Percentiles rank a stretch among this genome's conserved stretches.
These are phyloP conservation scores for Aureobasidium sp. DNA, from an alignment of 2,329 filamentous ascomycete genomes.

Conservation along the genomic window DNA sequence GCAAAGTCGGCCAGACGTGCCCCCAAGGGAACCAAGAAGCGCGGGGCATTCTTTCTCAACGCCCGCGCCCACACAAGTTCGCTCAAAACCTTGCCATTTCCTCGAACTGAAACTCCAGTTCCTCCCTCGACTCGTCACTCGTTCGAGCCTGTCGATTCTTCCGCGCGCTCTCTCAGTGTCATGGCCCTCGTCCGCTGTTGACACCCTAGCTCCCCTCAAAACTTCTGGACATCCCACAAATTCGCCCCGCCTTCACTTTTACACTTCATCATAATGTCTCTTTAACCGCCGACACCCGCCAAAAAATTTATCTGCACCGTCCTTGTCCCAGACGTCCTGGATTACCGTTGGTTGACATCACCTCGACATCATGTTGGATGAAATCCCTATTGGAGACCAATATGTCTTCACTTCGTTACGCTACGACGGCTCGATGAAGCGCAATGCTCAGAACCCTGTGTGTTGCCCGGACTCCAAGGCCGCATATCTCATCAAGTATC, in stretches of 20 bases:
- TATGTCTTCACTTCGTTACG: slow-evolving; percentile 63
- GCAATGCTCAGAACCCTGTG: slow-evolving; percentile 34
- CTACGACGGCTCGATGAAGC: slow-evolving; percentile 50
- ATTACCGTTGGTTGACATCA: not conserved
- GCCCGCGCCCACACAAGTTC: not conserved
- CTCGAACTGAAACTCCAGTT: not conserved
- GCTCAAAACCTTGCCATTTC: slow-evolving; percentile 5
- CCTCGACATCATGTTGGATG: slow-evolving; percentile 15
- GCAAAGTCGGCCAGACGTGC: not conserved
- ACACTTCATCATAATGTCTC: slow-evolving; percentile 10
- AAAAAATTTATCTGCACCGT: not conserved
- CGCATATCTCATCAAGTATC: slow-evolving; percentile 73
- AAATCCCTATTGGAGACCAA: slow-evolving; percentile 19
- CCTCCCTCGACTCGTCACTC: not conserved
- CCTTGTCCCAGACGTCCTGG: not conserved
- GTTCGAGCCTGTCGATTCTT: not conserved
- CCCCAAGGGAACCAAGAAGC: slow-evolving; percentile 1
- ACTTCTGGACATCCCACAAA: slow-evolving; percentile 1
- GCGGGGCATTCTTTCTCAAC: slow-evolving; percentile 7
- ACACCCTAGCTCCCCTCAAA: not conserved
- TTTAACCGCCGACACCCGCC: not conserved
- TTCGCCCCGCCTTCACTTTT: slow-evolving; percentile 8
- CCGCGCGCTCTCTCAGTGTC: not conserved
- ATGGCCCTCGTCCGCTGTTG: not conserved
- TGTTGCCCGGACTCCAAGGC: slow-evolving; percentile 46